phyloP scores from a whole-genome alignment of 2,329 filamentous ascomycete genomes.

The Colletotrichum sp. region DNA sequence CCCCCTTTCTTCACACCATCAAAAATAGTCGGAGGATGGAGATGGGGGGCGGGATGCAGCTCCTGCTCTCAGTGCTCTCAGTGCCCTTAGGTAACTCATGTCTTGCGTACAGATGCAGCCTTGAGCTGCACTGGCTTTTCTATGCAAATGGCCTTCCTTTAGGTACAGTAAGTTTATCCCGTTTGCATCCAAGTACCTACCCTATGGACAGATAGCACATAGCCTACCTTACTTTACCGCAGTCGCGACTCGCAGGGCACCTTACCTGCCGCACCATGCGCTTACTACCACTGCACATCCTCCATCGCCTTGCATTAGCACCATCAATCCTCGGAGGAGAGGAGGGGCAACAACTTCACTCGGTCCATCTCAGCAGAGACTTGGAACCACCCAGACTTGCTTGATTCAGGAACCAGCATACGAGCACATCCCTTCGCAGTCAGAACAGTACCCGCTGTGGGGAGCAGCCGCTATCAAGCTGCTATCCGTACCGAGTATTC shows the following conservation, averaged over 20 bases:
- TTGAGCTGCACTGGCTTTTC: background rate
- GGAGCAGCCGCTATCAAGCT: background rate
- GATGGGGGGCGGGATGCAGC: background rate
- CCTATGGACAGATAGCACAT: background rate
- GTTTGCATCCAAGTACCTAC: background rate
- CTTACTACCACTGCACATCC: background rate
- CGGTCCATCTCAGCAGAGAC: background rate
- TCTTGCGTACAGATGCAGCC: background rate
- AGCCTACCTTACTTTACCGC: background rate
- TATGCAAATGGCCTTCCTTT: background rate
- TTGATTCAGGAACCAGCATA: background rate
- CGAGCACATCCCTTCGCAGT: background rate
- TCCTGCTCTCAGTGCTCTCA: background rate
- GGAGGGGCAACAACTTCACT: background rate
- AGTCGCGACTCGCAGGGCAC: background rate
- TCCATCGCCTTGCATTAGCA: background rate
- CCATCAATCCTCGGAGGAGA: background rate
- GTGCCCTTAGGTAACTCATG: background rate
- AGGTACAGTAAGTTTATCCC: background rate
- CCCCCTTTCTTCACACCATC: background rate
- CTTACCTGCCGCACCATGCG: background rate
- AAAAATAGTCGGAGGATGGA: background rate
- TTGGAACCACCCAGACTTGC: background rate
- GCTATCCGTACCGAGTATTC: background rate
- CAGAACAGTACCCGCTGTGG: background rate